A percentile compares a stretch with the other conserved stretches of the same genome.
Conservation (phyloP, 805 yeast species). For the Lachancea mirantina region DNA sequence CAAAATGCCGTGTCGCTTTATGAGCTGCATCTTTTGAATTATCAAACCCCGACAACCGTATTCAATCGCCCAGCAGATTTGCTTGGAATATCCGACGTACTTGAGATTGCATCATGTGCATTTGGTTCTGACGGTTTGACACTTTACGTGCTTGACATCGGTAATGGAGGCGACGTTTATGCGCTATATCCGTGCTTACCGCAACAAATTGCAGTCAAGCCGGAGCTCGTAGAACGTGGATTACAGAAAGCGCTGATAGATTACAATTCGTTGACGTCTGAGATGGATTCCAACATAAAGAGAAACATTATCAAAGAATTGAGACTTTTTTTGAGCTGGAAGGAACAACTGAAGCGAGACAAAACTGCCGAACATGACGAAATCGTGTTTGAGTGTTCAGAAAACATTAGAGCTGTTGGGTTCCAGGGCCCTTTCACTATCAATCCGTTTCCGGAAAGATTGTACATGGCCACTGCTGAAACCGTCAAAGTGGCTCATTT, state of each 20-base stretch:
- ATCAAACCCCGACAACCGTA: conserved; percentile 3
- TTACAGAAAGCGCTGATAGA: conserved; percentile 13
- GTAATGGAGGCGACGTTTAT: conserved; percentile 51
- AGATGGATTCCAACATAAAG: conserved; percentile 15
- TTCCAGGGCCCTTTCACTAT: conserved; percentile 51
- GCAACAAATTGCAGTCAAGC: conserved; percentile 26
- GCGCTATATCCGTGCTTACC: conserved; percentile 63
- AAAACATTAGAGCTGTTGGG: conserved; percentile 7
- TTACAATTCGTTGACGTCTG: conserved; percentile 15
- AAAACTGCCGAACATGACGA: conserved; percentile 7
- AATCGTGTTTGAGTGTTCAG: conserved; percentile 1
- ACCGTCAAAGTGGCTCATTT: conserved; percentile 28
- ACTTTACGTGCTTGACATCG: conserved; percentile 40
- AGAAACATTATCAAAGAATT: conserved; percentile 31
- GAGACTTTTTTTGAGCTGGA: conserved; percentile 31
- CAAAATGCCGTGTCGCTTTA: conserved; percentile 21
- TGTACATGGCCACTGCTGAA: conserved; percentile 42
- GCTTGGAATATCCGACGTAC: conserved; percentile 11
- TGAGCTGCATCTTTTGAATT: conserved; percentile 14
- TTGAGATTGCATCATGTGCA: conserved; percentile 17
- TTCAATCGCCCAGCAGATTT: conserved; percentile 1
- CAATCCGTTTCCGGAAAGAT: conserved; percentile 46
- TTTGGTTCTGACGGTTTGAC: conserved; percentile 41
- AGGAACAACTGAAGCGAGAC: conserved; percentile 19
- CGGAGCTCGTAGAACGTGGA: neutral